phyloP scores from a whole-genome alignment of 148 eudicot species.

The Diospyros lotus region DNA sequence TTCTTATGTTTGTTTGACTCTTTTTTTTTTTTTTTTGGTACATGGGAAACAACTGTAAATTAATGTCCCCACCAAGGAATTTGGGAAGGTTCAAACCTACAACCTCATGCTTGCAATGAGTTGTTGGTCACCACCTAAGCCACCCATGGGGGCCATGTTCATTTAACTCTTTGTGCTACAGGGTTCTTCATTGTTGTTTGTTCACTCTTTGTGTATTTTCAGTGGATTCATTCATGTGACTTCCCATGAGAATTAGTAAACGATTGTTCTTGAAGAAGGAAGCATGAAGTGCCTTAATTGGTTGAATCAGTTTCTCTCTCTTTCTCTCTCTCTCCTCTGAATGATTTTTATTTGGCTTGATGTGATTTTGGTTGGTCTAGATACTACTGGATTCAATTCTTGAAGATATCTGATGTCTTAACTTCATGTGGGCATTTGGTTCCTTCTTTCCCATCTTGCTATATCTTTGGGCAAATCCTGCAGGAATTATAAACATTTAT shows the following conservation, averaged over 20 bases:
- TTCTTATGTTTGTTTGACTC: background rate
- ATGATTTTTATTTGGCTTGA: background rate
- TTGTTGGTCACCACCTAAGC: too few species aligned
- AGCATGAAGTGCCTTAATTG: background rate
- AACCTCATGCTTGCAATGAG: too few species aligned
- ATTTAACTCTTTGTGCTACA: background rate
- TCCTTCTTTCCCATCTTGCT: background rate
- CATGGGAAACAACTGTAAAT: too few species aligned
- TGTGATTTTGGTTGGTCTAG: background rate
- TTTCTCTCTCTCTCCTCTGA: background rate
- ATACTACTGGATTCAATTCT: background rate
- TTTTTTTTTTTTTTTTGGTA: too few species aligned
- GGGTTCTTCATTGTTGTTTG: background rate
- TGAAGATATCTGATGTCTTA: background rate
- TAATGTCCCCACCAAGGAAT: too few species aligned
- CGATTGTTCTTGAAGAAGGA: conserved; percentile 4
- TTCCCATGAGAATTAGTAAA: background rate
- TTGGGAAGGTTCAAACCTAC: too few species aligned
- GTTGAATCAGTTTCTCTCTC: background rate
- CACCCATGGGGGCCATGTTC: too few species aligned
- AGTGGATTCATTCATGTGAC: background rate
- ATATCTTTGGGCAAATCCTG: background rate
- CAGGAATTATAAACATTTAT: background rate
- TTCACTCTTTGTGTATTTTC: background rate
- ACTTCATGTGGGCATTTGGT: background rate